Evolutionary conservation across 805 yeast species (phyloP).

Genomic region (Limtongozyma cylindracea): DNA sequence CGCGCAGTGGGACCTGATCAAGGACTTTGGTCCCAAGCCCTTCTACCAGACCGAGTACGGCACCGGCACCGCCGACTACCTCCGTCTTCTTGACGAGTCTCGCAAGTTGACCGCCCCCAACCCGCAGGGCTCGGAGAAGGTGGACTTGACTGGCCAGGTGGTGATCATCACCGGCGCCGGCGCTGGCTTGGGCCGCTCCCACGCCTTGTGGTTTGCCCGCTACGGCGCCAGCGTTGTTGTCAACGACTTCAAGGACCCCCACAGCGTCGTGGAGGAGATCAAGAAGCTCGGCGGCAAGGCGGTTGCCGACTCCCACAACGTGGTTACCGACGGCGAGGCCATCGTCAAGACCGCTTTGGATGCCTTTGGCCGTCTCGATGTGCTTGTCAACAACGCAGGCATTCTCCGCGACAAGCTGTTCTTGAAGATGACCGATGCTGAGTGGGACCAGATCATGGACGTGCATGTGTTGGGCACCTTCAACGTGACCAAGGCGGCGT

Average conservation of each 20-base stretch:
- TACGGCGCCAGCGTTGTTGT: constrained; percentile 92
- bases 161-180: constrained; percentile 92
- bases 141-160: constrained; percentile 58
- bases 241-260: constrained; percentile 66
- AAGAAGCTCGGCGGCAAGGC: constrained; percentile 52
- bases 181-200: constrained; percentile 79
- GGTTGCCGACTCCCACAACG: constrained; percentile 64
- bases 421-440: constrained; percentile 56
- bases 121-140: constrained; percentile 10
- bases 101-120: constrained; percentile 25
- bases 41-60: constrained; percentile 41
- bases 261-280: constrained; percentile 52
- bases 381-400: constrained; percentile 85
- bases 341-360: constrained; percentile 59
- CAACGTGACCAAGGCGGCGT: constrained; percentile 64
- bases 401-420: constrained; percentile 78
- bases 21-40: constrained; percentile 27
- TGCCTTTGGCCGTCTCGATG: constrained; percentile 63
- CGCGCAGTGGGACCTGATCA: constrained; percentile 33
- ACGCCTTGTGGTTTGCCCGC: constrained; percentile 63
- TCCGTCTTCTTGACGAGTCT: constrained; percentile 25
- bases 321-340: constrained; percentile 44
- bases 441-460: constrained; percentile 60
- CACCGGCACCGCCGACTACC: constrained; percentile 42
- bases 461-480: constrained; percentile 72